phyloP scores from a whole-genome alignment of 78 protist species.

The Polysphondylium violaceum region DNA sequence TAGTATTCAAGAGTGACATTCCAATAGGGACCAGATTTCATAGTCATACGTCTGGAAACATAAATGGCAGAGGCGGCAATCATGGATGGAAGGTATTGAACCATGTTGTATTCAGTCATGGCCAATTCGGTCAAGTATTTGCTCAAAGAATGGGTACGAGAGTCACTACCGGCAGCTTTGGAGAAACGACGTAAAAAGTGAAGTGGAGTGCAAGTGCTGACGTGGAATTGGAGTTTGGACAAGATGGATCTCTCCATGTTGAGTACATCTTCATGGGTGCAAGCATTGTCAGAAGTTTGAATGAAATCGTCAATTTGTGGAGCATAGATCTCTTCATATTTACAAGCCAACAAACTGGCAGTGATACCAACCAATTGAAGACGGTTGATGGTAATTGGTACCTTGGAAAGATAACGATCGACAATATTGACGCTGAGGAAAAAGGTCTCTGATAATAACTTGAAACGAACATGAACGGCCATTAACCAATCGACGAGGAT shows the following conservation, averaged over 20 bases:
- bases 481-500: slow-evolving; percentile 97
- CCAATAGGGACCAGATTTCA: slow-evolving; percentile 68
- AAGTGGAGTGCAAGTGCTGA: slow-evolving; percentile 89
- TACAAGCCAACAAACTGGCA: slow-evolving; percentile 96
- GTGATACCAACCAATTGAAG: slow-evolving; percentile 97
- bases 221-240: slow-evolving; percentile 85
- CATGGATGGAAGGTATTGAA: slow-evolving; percentile 91
- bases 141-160: slow-evolving; percentile 79
- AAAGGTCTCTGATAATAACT: slow-evolving; percentile 91
- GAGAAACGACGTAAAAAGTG: slow-evolving; percentile 95
- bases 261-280: slow-evolving; percentile 93
- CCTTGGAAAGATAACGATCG: slow-evolving; percentile 90
- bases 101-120: slow-evolving; percentile 82
- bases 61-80: slow-evolving; percentile 93
- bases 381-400: slow-evolving; percentile 29
- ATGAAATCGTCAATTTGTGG: slow-evolving; percentile 97
- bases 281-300: slow-evolving; percentile 97
- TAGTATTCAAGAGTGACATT: slow-evolving; percentile 83
- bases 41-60: slow-evolving; percentile 85
- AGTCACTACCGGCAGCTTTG: slow-evolving; percentile 90
- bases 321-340: slow-evolving; percentile 98
- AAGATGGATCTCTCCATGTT: slow-evolving; percentile 92
- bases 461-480: slow-evolving; percentile 95
- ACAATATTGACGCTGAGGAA: slow-evolving; percentile 93
- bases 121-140: slow-evolving; percentile 93